Evolutionary conservation across 768 basidiomycete genomes (phyloP).

Genomic region (Pisolithus tinctorius): DNA sequence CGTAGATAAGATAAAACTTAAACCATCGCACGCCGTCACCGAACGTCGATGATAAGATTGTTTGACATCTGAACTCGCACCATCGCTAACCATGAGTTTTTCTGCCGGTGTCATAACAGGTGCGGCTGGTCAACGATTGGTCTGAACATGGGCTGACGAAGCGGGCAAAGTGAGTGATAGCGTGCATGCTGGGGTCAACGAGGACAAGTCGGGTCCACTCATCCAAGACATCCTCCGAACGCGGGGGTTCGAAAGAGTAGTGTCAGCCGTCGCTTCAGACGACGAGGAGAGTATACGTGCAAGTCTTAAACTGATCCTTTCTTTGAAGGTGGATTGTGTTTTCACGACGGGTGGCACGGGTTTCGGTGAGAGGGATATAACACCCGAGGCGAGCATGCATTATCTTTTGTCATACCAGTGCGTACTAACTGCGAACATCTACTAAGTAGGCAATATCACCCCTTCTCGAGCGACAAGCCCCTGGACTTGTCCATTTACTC

Average conservation of each 20-base stretch:
- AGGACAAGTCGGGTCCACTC: slow-evolving; percentile 62
- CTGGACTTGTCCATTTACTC: slow-evolving; percentile 73
- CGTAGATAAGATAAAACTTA: background rate
- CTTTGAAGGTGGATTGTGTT: slow-evolving; percentile 55
- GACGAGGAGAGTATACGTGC: slow-evolving; percentile 46
- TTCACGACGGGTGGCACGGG: slow-evolving; percentile 87
- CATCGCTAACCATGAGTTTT: slow-evolving; percentile 13
- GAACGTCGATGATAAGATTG: slow-evolving; percentile 23
- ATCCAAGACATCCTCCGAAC: slow-evolving; percentile 45
- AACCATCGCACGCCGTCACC: background rate
- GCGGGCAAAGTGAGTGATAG: slow-evolving; percentile 57
- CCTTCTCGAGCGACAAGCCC: slow-evolving; percentile 57
- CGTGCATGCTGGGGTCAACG: slow-evolving; percentile 38
- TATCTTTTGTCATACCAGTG: background rate
- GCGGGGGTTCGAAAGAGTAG: slow-evolving; percentile 31
- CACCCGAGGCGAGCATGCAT: slow-evolving; percentile 59
- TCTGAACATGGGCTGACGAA: background rate
- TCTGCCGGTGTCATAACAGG: slow-evolving; percentile 24
- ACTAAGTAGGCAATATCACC: slow-evolving; percentile 57
- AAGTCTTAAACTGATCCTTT: slow-evolving; percentile 40
- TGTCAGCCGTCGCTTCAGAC: slow-evolving; percentile 56
- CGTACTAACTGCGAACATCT: background rate
- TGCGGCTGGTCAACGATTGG: background rate
- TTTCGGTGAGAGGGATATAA: slow-evolving; percentile 72
- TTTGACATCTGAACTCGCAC: background rate